Percentiles rank a stretch among this genome's conserved stretches.
Evolutionary conservation across 2,329 filamentous ascomycete genomes (phyloP).

Genomic region (Cordyceps javanica): DNA sequence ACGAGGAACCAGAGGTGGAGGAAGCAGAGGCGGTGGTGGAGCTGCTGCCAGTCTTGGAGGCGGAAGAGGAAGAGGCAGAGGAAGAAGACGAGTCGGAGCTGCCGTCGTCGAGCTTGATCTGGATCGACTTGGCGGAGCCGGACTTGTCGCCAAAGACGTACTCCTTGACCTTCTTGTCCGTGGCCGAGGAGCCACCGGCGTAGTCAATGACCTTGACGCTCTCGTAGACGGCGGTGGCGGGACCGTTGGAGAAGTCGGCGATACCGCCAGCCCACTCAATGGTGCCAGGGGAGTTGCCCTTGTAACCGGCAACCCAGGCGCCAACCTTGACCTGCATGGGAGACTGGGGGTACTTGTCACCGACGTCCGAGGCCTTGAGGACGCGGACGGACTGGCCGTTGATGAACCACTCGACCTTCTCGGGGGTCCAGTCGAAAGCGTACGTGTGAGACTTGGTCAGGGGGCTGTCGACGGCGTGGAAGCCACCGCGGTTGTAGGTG

Average conservation of each 20-base stretch:
- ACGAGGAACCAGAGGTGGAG: background rate
- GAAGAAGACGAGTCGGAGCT: constrained; percentile 24
- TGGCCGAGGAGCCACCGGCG: constrained; percentile 40
- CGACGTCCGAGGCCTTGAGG: constrained; percentile 52
- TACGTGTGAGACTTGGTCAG: constrained; percentile 62
- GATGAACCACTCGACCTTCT: constrained; percentile 58
- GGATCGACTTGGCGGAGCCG: constrained; percentile 46
- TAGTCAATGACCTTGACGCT: constrained; percentile 49
- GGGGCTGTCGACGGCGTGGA: constrained; percentile 51
- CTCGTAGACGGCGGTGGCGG: constrained; percentile 53
- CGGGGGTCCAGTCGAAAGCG: constrained; percentile 60
- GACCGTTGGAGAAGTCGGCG: constrained; percentile 44
- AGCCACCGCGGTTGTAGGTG: constrained; percentile 64
- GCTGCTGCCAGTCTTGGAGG: constrained; percentile 21
- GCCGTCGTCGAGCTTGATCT: constrained; percentile 27
- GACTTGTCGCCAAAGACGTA: constrained; percentile 46
- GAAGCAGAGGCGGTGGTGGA: constrained; percentile 11
- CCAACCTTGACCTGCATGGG: constrained; percentile 68
- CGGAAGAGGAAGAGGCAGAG: constrained; percentile 21
- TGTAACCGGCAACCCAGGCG: constrained; percentile 57
- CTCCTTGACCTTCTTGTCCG: constrained; percentile 36
- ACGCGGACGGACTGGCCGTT: constrained; percentile 57
- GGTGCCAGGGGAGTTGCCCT: constrained; percentile 60
- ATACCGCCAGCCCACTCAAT: constrained; percentile 66
- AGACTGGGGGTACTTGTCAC: constrained; percentile 59